Conservation (phyloP, 305 asterid genomes). For the Plantago lanceolata region DNA sequence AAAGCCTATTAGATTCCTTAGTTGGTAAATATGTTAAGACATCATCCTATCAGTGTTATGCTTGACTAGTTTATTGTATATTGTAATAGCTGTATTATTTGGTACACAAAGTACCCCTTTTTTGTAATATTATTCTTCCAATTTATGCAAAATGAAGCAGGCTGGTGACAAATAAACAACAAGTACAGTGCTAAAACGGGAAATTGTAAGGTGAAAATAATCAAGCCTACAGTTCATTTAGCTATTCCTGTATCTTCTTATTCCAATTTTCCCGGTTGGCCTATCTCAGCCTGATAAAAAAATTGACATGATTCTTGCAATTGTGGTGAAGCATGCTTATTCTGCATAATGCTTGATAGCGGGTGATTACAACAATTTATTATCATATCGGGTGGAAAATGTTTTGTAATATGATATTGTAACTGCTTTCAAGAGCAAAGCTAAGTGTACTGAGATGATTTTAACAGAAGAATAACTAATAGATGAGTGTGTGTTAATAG, state of each 20-base stretch:
- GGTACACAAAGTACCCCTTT: not conserved
- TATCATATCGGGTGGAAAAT: not conserved
- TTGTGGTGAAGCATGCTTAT: no score
- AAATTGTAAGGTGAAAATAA: no score
- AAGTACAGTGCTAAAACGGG: no score
- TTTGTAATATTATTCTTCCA: not conserved
- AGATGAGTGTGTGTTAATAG: not conserved
- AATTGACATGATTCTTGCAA: no score
- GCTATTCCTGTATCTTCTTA: no score
- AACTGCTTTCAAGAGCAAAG: not conserved
- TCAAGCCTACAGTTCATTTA: no score
- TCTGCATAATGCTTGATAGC: no score
- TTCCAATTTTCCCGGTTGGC: no score
- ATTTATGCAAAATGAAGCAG: not conserved
- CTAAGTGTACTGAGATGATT: not conserved
- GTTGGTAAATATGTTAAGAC: not conserved
- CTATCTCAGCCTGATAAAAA: no score
- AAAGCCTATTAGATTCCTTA: slow-evolving; percentile 4
- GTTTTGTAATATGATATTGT: not conserved
- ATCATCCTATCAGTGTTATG: not conserved
- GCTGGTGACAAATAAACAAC: no score
- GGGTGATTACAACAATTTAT: no score
- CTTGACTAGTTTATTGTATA: slow-evolving; percentile 2
- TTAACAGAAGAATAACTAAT: not conserved
- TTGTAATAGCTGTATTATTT: not conserved